Base-by-base conservation (phyloP, 129 eudicot genomes). In the Chrysanthemum makinoi region DNA sequence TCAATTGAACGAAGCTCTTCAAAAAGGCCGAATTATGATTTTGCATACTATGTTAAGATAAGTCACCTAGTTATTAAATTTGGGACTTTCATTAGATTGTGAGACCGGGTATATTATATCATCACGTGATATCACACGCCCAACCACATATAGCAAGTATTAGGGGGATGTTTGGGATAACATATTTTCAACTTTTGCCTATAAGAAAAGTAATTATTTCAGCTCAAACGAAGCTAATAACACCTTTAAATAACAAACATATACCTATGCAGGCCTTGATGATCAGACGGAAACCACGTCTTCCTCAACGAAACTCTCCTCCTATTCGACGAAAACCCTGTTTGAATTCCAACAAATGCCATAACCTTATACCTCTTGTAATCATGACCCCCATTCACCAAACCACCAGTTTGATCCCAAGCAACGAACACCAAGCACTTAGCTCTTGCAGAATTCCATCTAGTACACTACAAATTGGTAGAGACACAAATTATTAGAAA, bases 211-310 rank as follows among this genome's bases (percentile, higher is more conserved):
- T 6, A 35, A 35, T 35, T 5, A 35, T 35, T 35, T 35, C 44
- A 35, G 9, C 44, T 35, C 44, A 35, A 35, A 35, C 9, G 44
- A 35, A 26, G 14, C 33, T 4, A 20, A 5, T 26, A 12, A 60
- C 9, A 9, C 14, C n/a, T n/a, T n/a, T n/a, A 60, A 7, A 14
- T 60, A n/a, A 65, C n/a, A 22, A 75, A 4, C 16, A 2, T 44
- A 16, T 80, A 93, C 99, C 90, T 80, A 69, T 84, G 83, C 52
- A 89, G 97, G 1, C 91, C 84, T 57, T 80, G 89, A 14, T 70
- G 96, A 87, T 90, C 88, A 4, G 95, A 86, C 14, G 99, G 99
- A 72, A 94, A 60, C 99, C 99, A 90, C 24, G 97, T 94, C 79
- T 83, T 72, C 14, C 99, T 84, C 85, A 94, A 73, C 12, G 99